Percentiles rank a stretch among this genome's conserved stretches.
phyloP scores from a whole-genome alignment of 164 flowering plant genomes.

The Macadamia tetraphylla region DNA sequence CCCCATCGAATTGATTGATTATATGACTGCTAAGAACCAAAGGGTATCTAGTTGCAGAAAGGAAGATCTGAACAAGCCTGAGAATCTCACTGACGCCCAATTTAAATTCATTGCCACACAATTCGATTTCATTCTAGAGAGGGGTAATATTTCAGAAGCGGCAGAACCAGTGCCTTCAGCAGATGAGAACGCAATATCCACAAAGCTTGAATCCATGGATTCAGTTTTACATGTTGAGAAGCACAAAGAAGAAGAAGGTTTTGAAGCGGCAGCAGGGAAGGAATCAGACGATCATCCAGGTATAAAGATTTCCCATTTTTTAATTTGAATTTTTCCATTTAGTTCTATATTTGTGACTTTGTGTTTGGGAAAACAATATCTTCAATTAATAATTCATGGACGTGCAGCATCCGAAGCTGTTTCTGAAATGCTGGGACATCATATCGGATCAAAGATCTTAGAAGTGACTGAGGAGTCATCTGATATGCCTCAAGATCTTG shows the following conservation, averaged over 20 bases:
- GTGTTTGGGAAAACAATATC: neutral
- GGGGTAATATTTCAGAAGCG: conserved; percentile 13
- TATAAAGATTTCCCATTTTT: conserved; percentile 4
- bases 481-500: conserved; percentile 21
- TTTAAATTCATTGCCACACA: conserved; percentile 7
- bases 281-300: conserved; percentile 32
- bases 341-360: neutral
- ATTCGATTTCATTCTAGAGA: conserved; percentile 12
- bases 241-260: conserved; percentile 6
- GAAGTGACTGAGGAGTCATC: no score
- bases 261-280: conserved; percentile 12
- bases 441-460: conserved; percentile 36
- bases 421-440: conserved; percentile 20
- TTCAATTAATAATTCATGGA: neutral
- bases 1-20: conserved; percentile 48
- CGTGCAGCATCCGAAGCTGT: conserved; percentile 23
- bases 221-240: conserved; percentile 21
- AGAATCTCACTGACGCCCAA: conserved; percentile 8
- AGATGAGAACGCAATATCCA: conserved; percentile 6
- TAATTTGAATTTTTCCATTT: neutral
- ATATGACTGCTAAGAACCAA: conserved; percentile 14
- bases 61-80: conserved; percentile 17
- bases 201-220: conserved; percentile 25
- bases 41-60: conserved; percentile 1
- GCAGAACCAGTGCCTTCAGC: conserved; percentile 10